These are phyloP conservation scores for Scleromitrula shiraiana DNA, from an alignment of 2,329 filamentous ascomycete genomes.

Conservation along the genomic window DNA sequence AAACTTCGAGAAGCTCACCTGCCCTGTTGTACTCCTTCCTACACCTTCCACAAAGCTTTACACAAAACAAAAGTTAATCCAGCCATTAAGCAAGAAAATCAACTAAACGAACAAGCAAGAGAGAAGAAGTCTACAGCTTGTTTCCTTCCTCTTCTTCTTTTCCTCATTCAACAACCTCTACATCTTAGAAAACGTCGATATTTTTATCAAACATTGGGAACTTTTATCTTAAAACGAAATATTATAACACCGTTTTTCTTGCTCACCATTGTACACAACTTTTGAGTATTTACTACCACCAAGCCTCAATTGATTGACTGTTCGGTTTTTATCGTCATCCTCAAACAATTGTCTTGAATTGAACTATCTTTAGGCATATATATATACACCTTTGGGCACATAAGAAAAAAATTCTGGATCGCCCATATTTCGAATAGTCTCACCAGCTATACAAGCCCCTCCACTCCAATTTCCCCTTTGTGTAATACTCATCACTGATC, in stretches of 20 bases:
- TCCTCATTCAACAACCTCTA: neutral
- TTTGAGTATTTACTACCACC: neutral
- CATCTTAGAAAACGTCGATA: neutral
- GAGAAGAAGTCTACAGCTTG: neutral
- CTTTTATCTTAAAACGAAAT: too few relatives aligned
- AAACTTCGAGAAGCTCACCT: slow-evolving; percentile 9
- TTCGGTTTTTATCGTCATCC: neutral
- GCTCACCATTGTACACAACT: neutral
- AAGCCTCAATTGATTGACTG: neutral
- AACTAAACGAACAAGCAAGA: neutral
- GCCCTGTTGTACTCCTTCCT: slow-evolving; percentile 5
- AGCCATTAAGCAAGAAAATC: neutral
- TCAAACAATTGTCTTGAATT: neutral
- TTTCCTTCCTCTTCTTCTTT: neutral
- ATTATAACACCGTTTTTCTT: neutral
- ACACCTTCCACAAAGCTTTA: slow-evolving; percentile 3
- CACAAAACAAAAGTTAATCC: neutral
- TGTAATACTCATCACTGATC: slow-evolving; percentile 4
- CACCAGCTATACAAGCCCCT: neutral
- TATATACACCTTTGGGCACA: neutral
- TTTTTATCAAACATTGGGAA: neutral
- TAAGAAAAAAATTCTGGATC: neutral
- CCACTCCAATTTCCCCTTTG: slow-evolving; percentile 2
- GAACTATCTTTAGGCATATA: neutral
- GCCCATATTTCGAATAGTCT: slow-evolving; percentile 1